phyloP scores from a whole-genome alignment of 495 filamentous ascomycete species.

The Penicillium turbatum region DNA sequence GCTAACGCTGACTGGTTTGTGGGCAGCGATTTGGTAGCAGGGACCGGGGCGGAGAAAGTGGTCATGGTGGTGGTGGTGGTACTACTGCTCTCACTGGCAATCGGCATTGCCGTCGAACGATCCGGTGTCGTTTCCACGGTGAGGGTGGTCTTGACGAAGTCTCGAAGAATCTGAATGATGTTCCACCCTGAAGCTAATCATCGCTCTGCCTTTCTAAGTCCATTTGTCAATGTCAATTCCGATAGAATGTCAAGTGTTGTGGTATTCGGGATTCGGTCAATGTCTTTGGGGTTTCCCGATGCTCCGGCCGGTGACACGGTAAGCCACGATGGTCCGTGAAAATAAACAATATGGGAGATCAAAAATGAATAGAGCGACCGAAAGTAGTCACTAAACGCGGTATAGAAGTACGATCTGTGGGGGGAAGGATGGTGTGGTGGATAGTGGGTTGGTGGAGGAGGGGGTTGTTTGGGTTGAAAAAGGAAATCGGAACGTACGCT shows the following conservation, averaged over 20 bases:
- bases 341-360: slow-evolving; percentile 5
- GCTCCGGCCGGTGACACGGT: slow-evolving; percentile 5
- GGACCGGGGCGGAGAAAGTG: slow-evolving; percentile 43
- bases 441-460: slow-evolving; percentile 17
- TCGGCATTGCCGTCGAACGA: slow-evolving; percentile 43
- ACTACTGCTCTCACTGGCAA: slow-evolving; percentile 48
- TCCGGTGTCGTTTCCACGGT: slow-evolving; percentile 38
- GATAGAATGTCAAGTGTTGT: not conserved
- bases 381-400: not conserved
- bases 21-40: slow-evolving; percentile 41
- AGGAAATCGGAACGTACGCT: slow-evolving; percentile 32
- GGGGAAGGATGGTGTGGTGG: slow-evolving; percentile 10
- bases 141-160: slow-evolving; percentile 39
- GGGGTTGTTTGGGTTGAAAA: slow-evolving; percentile 15
- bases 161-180: slow-evolving; percentile 45
- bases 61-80: slow-evolving; percentile 43
- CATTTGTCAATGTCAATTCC: slow-evolving; percentile 27
- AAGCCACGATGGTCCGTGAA: slow-evolving; percentile 5
- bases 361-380: slow-evolving; percentile 4
- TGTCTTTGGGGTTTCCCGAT: slow-evolving; percentile 12
- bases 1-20: slow-evolving; percentile 46
- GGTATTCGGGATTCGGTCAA: slow-evolving; percentile 6
- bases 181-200: slow-evolving; percentile 50
- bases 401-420: slow-evolving; percentile 2
- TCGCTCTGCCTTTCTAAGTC: slow-evolving; percentile 46